These are phyloP conservation scores for Ceratocystis smalleyi DNA, from an alignment of 2,329 filamentous ascomycete genomes.

Conservation along the genomic window DNA sequence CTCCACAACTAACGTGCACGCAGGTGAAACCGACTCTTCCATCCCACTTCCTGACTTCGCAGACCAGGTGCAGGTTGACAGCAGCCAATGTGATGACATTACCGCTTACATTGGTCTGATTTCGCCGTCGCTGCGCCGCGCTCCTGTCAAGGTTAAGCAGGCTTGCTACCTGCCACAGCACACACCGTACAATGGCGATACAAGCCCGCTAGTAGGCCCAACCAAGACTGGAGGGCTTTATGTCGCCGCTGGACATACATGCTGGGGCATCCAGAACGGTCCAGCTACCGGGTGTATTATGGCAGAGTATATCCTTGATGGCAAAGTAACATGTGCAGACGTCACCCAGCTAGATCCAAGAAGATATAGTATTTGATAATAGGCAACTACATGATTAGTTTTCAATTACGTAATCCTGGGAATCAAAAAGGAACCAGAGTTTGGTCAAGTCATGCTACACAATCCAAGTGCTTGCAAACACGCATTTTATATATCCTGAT, in stretches of 20 bases:
- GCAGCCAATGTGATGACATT: constrained; percentile 67
- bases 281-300: constrained; percentile 73
- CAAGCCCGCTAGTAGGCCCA: constrained; percentile 59
- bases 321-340: constrained; percentile 50
- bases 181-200: constrained; percentile 41
- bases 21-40: constrained; percentile 57
- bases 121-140: constrained; percentile 47
- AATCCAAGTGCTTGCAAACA: background rate
- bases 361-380: constrained; percentile 28
- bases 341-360: constrained; percentile 52
- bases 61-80: constrained; percentile 61
- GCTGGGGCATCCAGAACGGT: constrained; percentile 96
- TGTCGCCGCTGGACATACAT: constrained; percentile 81
- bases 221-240: constrained; percentile 60
- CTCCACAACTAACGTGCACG: background rate
- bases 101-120: constrained; percentile 59
- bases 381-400: background rate
- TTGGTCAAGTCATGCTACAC: too few species aligned
- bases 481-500: background rate
- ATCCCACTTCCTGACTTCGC: constrained; percentile 62
- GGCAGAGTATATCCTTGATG: constrained; percentile 65
- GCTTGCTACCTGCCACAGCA: constrained; percentile 88
- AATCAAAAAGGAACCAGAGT: background rate
- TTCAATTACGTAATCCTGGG: background rate
- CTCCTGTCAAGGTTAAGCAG: constrained; percentile 59